Percentiles rank a stretch among this genome's conserved stretches.
Evolutionary conservation across 2,329 filamentous ascomycete genomes (phyloP).

Genomic region (Aspergillus pseudotamarii): DNA sequence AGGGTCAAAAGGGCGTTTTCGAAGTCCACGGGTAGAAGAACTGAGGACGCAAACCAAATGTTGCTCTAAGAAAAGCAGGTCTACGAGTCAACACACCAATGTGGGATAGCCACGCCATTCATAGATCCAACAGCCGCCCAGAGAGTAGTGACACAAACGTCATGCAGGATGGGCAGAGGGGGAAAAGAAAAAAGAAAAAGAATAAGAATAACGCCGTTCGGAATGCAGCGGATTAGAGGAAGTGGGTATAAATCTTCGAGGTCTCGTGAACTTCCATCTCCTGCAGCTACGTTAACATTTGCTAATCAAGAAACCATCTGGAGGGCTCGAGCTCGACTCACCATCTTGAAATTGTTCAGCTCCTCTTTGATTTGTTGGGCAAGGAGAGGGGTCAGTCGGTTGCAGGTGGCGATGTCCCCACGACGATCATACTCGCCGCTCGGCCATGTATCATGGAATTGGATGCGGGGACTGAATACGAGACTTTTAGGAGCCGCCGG

Average conservation of each 20-base stretch:
- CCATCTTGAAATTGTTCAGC: constrained; percentile 99
- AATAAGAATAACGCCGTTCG: constrained; percentile 30
- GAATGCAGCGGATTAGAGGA: constrained; percentile 71
- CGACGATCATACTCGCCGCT: constrained; percentile 93
- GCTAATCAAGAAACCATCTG: no score
- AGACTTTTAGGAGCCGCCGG: constrained; percentile 56
- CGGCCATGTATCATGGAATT: constrained; percentile 96
- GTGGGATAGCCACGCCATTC: constrained; percentile 22
- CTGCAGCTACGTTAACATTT: constrained; percentile 56
- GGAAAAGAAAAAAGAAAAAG: constrained; percentile 10
- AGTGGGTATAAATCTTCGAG: constrained; percentile 99
- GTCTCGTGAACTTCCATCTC: constrained; percentile 99
- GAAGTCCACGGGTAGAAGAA: background rate
- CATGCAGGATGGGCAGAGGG: background rate
- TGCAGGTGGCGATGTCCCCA: constrained; percentile 96
- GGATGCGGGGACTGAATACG: constrained; percentile 84
- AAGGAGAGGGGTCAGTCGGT: constrained; percentile 92
- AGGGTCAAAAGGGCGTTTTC: background rate
- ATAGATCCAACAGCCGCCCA: constrained; percentile 26
- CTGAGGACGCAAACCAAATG: constrained; percentile 22
- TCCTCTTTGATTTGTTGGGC: constrained; percentile 99
- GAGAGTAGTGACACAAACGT: constrained; percentile 19
- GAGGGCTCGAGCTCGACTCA: constrained; percentile 48
- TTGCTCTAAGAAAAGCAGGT: constrained; percentile 27
- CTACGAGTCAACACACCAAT: constrained; percentile 26